Base-by-base conservation (phyloP, 2,329 filamentous ascomycete species). In the Clonostachys rosea region DNA sequence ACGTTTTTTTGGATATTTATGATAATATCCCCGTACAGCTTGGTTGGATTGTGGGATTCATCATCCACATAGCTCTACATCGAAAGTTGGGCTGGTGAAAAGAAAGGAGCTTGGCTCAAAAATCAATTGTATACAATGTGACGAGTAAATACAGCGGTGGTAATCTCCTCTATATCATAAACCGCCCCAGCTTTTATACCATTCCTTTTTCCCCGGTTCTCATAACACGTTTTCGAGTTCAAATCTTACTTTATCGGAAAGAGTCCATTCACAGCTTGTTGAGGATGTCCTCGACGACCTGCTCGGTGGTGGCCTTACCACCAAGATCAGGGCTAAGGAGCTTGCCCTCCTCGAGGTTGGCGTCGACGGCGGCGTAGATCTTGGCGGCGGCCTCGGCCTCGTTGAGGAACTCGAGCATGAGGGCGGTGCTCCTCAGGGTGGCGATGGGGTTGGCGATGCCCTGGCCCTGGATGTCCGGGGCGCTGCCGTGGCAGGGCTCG, bases 401-500 rank as follows among this genome's bases (percentile, higher is more conserved):
- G 53, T 90, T 84, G 54, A 97, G 75, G 70, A 97, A 99, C 76
- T 97, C 92, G 55, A 99, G 78, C 94, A 99, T 97, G 52, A 96
- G 77, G 34, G 88, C 94, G 14, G 91, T 87, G 68, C 88, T 94
- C 62, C 94, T 79, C 54, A 99, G 79, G 10, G 94, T 97, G 35
- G 94, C 94, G 62, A 99, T 95, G 20, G 94, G 94, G 73, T 99
- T 99, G 56, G 94, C 91, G 62, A 99, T 92, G 54, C 86, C 84
- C 76, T 87, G 77, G 56, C 94, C 94, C 81, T 91, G 85, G 54
- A 99, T 99, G 64, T 99, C 94, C 6, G 94, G 94, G 33, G 94
- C 94, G 59, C 86, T 91, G 43, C 94, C 94, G 69, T 99, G 94
- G 76, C 94, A 97, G 46, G 94, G 94, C 81, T 99, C 94, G 54